These are phyloP conservation scores for Monosporascus ibericus DNA, from an alignment of 2,329 filamentous ascomycete genomes.

Conservation along the genomic window DNA sequence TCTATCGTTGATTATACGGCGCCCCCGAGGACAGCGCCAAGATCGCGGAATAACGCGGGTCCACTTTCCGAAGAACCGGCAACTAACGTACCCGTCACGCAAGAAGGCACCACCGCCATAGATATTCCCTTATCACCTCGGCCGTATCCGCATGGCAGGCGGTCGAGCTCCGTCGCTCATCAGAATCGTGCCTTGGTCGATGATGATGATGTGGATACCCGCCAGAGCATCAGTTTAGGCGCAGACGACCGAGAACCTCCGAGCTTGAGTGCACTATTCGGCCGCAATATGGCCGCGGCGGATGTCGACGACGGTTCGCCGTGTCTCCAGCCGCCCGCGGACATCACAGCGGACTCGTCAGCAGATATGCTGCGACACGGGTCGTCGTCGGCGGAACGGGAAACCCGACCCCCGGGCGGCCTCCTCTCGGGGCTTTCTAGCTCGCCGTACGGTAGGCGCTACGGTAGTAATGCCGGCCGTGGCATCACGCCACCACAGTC, in stretches of 20 bases:
- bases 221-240: conserved; percentile 64
- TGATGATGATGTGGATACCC: conserved; percentile 55
- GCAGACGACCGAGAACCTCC: conserved; percentile 58
- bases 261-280: conserved; percentile 58
- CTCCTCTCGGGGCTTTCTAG: conserved; percentile 34
- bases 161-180: conserved; percentile 66
- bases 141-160: conserved; percentile 46
- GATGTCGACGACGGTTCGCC: conserved; percentile 28
- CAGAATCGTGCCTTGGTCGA: conserved; percentile 49
- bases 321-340: conserved; percentile 35
- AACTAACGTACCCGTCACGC: conserved; percentile 31
- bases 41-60: conserved; percentile 20
- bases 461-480: conserved; percentile 30
- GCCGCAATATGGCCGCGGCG: conserved; percentile 34
- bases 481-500: conserved; percentile 25
- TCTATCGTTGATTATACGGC: conserved; percentile 66
- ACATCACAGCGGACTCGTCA: conserved; percentile 33
- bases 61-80: conserved; percentile 28
- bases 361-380: conserved; percentile 35
- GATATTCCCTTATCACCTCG: conserved; percentile 69
- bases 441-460: conserved; percentile 43
- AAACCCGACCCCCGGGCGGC: conserved; percentile 40
- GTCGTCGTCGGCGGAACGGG: conserved; percentile 31
- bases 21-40: conserved; percentile 19
- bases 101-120: conserved; percentile 58